Percentiles rank a stretch among this genome's conserved stretches.
phyloP scores from a whole-genome alignment of 495 filamentous ascomycete genomes.

The Staphylotrichum tortipilum region DNA sequence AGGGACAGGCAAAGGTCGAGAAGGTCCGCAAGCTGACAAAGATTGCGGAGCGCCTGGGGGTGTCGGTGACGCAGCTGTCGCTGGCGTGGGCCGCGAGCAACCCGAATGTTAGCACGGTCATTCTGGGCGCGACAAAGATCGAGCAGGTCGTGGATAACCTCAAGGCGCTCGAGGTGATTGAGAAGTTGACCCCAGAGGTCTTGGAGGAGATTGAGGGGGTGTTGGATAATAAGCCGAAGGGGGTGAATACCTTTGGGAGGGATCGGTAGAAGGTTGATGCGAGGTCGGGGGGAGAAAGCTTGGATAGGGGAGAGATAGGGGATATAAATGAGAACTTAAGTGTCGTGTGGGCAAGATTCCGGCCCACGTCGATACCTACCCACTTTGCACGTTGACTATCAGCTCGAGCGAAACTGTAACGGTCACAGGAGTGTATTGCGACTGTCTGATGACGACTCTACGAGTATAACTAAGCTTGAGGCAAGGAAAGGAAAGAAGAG shows the following conservation, averaged over 20 bases:
- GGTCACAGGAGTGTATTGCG: too few relatives aligned
- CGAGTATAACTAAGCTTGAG: too few relatives aligned
- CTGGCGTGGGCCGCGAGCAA: constrained; percentile 73
- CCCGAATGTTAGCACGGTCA: constrained; percentile 61
- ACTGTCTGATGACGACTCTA: too few relatives aligned
- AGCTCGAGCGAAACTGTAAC: too few relatives aligned
- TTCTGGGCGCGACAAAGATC: constrained; percentile 61
- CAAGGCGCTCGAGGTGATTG: constrained; percentile 52
- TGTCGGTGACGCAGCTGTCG: constrained; percentile 49
- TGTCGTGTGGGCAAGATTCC: too few relatives aligned
- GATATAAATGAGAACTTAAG: background rate
- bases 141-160: constrained; percentile 67
- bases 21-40: constrained; percentile 44
- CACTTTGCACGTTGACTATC: too few relatives aligned
- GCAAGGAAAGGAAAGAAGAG: too few relatives aligned
- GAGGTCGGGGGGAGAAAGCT: too few relatives aligned
- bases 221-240: constrained; percentile 26
- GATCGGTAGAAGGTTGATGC: constrained; percentile 1
- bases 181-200: constrained; percentile 57
- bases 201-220: constrained; percentile 60
- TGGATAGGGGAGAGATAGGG: background rate
- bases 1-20: constrained; percentile 32
- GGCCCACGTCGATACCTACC: too few relatives aligned
- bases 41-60: constrained; percentile 59
- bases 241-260: constrained; percentile 13